A percentile compares a stretch with the other conserved stretches of the same genome.
Conservation (phyloP, 2,329 filamentous ascomycete species). For the Aspergillus ochraceoroseus region DNA sequence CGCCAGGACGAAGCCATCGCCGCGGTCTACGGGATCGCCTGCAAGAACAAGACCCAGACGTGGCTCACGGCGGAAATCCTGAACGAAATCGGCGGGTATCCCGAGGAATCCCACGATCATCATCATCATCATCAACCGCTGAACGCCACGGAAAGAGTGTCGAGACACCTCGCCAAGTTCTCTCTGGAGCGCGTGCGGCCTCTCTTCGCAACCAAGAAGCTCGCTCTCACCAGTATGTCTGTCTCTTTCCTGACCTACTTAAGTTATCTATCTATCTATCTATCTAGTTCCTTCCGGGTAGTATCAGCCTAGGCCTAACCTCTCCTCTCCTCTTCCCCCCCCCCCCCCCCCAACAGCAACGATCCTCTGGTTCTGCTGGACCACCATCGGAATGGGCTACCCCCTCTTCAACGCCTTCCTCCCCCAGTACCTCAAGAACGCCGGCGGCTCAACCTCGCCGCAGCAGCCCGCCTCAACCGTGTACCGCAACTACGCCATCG, state of each 20-base stretch:
- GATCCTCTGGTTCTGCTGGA: conserved; percentile 73
- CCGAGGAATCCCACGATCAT: conserved; percentile 39
- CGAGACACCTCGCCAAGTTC: conserved; percentile 60
- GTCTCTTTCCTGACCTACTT: conserved; percentile 48
- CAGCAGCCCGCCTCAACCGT: conserved; percentile 40
- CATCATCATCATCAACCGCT: no score
- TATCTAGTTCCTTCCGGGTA: no score
- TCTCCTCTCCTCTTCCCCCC: no score
- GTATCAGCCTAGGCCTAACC: no score
- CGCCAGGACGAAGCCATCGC: conserved; percentile 73
- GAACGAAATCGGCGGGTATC: conserved; percentile 51
- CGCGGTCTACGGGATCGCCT: conserved; percentile 72
- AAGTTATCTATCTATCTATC: conserved; percentile 34
- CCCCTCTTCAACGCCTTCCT: conserved; percentile 86
- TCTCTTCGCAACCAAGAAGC: conserved; percentile 51
- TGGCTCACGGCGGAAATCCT: conserved; percentile 69
- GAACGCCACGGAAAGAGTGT: conserved; percentile 49
- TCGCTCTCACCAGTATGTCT: conserved; percentile 46
- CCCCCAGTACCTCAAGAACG: conserved; percentile 72
- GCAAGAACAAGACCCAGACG: conserved; percentile 62
- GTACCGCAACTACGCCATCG: conserved; percentile 80
- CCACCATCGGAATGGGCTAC: conserved; percentile 78
- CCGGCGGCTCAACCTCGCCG: conserved; percentile 39
- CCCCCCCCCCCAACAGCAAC: conserved; percentile 32
- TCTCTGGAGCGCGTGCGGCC: conserved; percentile 63